Evolutionary conservation across 192 early-diverging fungal genomes (phyloP).

Genomic region (Geranomyces variabilis): DNA sequence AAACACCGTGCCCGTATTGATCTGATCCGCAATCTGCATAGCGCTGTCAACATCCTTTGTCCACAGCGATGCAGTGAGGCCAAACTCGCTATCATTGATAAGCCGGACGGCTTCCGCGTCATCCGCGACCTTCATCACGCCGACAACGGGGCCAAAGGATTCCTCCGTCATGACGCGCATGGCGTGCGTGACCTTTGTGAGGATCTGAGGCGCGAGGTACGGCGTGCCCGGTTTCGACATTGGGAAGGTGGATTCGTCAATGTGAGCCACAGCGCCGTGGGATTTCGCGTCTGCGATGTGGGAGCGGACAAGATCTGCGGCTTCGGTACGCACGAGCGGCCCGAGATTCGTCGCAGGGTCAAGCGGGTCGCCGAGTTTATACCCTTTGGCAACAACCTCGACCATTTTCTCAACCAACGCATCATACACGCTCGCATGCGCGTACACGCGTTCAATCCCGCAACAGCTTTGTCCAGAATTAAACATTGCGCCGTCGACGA

Average conservation of each 20-base stretch:
- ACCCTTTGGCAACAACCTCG: slow-evolving; percentile 57
- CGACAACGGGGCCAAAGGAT: slow-evolving; percentile 82
- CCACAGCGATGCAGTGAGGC: slow-evolving; percentile 82
- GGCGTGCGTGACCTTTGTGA: slow-evolving; percentile 71
- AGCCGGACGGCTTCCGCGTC: slow-evolving; percentile 75
- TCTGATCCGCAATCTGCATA: slow-evolving; percentile 54
- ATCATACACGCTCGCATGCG: slow-evolving; percentile 73
- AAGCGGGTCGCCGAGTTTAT: slow-evolving; percentile 71
- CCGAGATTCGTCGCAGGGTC: slow-evolving; percentile 68
- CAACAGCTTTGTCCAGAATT: slow-evolving; percentile 86
- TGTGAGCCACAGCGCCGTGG: slow-evolving; percentile 68
- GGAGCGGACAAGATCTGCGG: slow-evolving; percentile 70
- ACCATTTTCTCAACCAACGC: slow-evolving; percentile 67
- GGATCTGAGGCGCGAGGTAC: slow-evolving; percentile 76
- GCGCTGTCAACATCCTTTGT: slow-evolving; percentile 66
- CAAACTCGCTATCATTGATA: slow-evolving; percentile 83
- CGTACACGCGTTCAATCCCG: slow-evolving; percentile 78
- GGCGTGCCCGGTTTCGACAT: slow-evolving; percentile 49
- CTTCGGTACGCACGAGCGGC: slow-evolving; percentile 69
- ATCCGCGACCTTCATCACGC: slow-evolving; percentile 63
- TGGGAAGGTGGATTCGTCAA: slow-evolving; percentile 62
- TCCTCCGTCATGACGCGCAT: slow-evolving; percentile 83
- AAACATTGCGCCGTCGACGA: slow-evolving; percentile 81
- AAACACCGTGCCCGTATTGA: slow-evolving; percentile 75
- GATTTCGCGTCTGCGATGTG: slow-evolving; percentile 73